Conservation (phyloP, 768 basidiomycete genomes). For the Boletus rubroflammeus region DNA sequence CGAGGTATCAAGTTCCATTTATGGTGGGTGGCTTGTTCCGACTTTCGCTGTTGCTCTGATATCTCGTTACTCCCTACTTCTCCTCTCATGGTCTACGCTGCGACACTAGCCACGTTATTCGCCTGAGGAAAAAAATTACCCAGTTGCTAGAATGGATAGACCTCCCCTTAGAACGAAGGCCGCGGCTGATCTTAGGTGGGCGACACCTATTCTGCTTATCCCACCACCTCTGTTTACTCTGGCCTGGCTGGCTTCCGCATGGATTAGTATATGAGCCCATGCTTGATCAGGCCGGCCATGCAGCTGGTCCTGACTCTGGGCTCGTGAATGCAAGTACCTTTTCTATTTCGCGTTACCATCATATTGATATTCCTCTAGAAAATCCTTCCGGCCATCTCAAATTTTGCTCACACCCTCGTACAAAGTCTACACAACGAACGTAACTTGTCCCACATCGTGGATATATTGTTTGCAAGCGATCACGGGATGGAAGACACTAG, state of each 20-base stretch:
- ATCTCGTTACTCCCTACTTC: background rate
- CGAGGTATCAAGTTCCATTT: conserved; percentile 15
- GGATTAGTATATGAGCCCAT: conserved; percentile 71
- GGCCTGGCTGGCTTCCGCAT: background rate
- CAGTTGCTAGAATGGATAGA: conserved; percentile 79
- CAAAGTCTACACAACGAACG: conserved; percentile 53
- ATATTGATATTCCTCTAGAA: conserved; percentile 36
- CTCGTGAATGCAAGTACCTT: conserved; percentile 57
- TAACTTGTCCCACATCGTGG: conserved; percentile 76
- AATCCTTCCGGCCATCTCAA: conserved; percentile 62
- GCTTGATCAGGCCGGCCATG: conserved; percentile 80
- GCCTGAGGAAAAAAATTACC: conserved; percentile 58
- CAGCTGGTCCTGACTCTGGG: conserved; percentile 58
- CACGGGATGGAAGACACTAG: conserved; percentile 86
- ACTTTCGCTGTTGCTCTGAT: background rate
- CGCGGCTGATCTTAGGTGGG: conserved; percentile 69
- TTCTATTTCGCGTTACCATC: background rate
- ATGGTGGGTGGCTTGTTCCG: conserved; percentile 7
- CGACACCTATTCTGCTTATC: background rate
- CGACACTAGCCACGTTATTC: conserved; percentile 1
- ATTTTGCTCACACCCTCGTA: conserved; percentile 53
- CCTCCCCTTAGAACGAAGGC: conserved; percentile 53
- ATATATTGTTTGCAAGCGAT: conserved; percentile 83
- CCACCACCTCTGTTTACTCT: background rate
- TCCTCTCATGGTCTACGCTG: background rate